A percentile compares a stretch with the other conserved stretches of the same genome.
These are phyloP conservation scores for Silene conica DNA, from an alignment of 148 eudicot species.

Conservation along the genomic window DNA sequence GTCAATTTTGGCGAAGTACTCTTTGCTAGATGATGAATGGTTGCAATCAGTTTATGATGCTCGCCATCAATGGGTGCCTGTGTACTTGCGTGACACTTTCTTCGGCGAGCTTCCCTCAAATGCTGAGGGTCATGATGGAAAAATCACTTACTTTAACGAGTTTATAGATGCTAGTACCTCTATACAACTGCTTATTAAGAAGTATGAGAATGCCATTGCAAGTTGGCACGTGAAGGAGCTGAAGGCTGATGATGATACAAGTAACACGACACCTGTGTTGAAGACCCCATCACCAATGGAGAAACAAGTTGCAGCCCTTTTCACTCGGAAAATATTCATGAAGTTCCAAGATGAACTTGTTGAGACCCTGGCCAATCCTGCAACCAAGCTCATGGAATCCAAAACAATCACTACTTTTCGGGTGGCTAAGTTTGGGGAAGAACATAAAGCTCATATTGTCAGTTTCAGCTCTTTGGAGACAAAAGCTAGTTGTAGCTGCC, in stretches of 20 bases:
- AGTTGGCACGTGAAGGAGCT: conserved; percentile 41
- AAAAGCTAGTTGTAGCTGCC: conserved; percentile 41
- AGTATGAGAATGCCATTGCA: conserved; percentile 36
- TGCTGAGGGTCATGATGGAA: conserved; percentile 22
- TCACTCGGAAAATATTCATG: conserved; percentile 32
- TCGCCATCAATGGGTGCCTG: conserved; percentile 48
- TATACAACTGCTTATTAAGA: conserved; percentile 27
- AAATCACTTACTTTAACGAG: conserved; percentile 29
- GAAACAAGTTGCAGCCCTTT: conserved; percentile 41
- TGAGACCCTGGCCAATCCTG: conserved; percentile 38
- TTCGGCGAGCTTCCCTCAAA: conserved; percentile 33
- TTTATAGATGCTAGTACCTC: conserved; percentile 33
- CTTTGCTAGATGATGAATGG: conserved; percentile 40
- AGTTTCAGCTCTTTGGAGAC: conserved; percentile 26
- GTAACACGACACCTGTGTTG: conserved; percentile 27
- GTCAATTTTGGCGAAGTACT: conserved; percentile 31
- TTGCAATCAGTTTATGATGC: conserved; percentile 35
- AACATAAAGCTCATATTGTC: conserved; percentile 35
- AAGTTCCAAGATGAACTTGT: conserved; percentile 48
- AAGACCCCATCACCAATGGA: conserved; percentile 52
- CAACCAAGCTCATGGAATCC: conserved; percentile 35
- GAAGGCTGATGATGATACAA: conserved; percentile 36
- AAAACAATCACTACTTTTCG: conserved; percentile 27
- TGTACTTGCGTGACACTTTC: conserved; percentile 33
- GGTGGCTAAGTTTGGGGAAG: conserved; percentile 41